Conservation (phyloP, 192 early-diverging fungal species). For the Cetraspora pellucida region DNA sequence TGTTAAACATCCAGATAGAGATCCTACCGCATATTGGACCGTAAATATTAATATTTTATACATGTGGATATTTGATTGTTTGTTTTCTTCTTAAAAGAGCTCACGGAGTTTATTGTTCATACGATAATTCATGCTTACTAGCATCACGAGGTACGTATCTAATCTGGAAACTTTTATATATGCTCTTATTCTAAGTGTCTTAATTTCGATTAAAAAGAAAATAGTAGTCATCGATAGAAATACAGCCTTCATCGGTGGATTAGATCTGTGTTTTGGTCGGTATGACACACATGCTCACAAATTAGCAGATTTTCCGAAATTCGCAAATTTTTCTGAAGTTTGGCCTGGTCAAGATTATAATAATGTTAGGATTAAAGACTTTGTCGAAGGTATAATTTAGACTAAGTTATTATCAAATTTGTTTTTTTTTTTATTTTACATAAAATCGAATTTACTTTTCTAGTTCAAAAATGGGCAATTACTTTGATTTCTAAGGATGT, state of each 20-base stretch:
- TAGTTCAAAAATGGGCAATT: too few relatives aligned
- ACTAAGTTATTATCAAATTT: background rate
- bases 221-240: slow-evolving; percentile 76
- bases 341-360: slow-evolving; percentile 79
- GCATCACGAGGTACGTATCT: background rate
- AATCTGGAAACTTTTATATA: too few relatives aligned
- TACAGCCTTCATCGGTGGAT: slow-evolving; percentile 82
- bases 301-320: slow-evolving; percentile 67
- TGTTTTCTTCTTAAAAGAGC: too few relatives aligned
- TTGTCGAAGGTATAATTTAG: slow-evolving; percentile 43
- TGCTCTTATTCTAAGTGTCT: too few relatives aligned
- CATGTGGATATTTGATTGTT: too few relatives aligned
- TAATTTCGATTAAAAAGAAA: slow-evolving; percentile 54
- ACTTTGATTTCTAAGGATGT: too few relatives aligned
- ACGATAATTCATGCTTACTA: too few relatives aligned
- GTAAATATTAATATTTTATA: too few relatives aligned
- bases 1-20: too few relatives aligned
- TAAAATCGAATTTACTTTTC: too few relatives aligned
- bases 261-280: slow-evolving; percentile 84
- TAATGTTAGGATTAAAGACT: slow-evolving; percentile 84
- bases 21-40: too few relatives aligned
- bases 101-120: background rate
- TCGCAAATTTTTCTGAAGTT: slow-evolving; percentile 41
- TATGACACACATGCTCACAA: slow-evolving; percentile 80
- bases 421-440: too few relatives aligned